Percentiles rank a stretch among this genome's conserved stretches.
phyloP scores from a whole-genome alignment of 2,329 filamentous ascomycete genomes.

The Macrophomina phaseolina region DNA sequence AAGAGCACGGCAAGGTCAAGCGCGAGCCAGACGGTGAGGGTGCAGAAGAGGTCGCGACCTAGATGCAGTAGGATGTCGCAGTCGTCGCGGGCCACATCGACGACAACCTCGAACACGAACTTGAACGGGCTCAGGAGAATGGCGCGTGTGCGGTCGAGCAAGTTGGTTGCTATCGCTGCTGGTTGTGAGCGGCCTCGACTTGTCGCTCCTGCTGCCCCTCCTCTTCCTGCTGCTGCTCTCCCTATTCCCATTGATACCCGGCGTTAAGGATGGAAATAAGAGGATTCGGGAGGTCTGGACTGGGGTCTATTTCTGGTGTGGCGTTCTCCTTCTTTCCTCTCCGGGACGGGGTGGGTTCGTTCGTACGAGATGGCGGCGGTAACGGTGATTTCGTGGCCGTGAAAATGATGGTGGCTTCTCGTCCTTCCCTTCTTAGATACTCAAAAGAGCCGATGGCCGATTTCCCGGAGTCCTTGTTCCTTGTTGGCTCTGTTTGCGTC shows the following conservation, averaged over 20 bases:
- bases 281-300: background rate
- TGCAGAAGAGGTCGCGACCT: conserved; percentile 10
- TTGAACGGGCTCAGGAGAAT: conserved; percentile 3
- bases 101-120: background rate
- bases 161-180: background rate
- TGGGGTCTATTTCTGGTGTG: background rate
- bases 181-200: background rate
- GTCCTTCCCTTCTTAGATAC: too few relatives aligned
- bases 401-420: too few relatives aligned
- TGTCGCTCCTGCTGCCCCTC: background rate
- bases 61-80: conserved; percentile 13
- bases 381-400: background rate
- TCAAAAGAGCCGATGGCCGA: too few relatives aligned
- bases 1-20: conserved; percentile 9
- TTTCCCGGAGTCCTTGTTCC: too few relatives aligned
- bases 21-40: conserved; percentile 6
- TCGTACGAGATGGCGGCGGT: background rate
- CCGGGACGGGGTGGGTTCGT: background rate
- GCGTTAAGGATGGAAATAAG: background rate
- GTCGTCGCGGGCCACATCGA: conserved; percentile 8
- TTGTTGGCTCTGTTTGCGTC: too few relatives aligned
- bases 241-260: background rate
- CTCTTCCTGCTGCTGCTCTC: background rate
- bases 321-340: background rate
- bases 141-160: background rate